A percentile compares a stretch with the other conserved stretches of the same genome.
phyloP scores from a whole-genome alignment of 768 basidiomycete species.

The Mycena galericulata region DNA sequence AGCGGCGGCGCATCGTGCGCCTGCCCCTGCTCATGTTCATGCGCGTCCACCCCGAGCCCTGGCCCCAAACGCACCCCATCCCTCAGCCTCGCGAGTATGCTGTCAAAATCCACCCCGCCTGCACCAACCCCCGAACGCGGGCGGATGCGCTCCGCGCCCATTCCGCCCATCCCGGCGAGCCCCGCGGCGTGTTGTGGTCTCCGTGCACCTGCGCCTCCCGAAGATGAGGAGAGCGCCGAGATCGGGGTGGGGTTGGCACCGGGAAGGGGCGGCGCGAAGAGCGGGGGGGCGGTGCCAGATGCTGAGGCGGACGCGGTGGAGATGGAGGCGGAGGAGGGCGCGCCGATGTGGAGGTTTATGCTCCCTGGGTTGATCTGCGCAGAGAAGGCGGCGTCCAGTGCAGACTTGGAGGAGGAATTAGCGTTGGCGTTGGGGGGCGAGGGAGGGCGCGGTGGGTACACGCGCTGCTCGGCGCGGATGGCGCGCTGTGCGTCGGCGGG shows the following conservation, averaged over 20 bases:
- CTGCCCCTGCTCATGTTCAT: too few relatives aligned
- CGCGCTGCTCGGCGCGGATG: slow-evolving; percentile 50
- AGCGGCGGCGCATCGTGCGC: too few relatives aligned
- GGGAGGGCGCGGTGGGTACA: slow-evolving; percentile 19
- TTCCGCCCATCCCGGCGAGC: slow-evolving; percentile 33
- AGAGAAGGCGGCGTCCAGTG: too few relatives aligned
- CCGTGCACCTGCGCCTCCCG: too few relatives aligned
- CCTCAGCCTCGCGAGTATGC: slow-evolving; percentile 23
- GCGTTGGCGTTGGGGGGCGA: background rate
- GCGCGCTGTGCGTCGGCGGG: slow-evolving; percentile 63
- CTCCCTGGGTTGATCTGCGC: background rate
- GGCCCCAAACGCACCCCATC: slow-evolving; percentile 8
- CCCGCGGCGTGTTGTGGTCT: slow-evolving; percentile 15
- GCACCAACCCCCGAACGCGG: too few relatives aligned
- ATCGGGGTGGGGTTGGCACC: too few relatives aligned
- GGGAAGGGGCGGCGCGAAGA: too few relatives aligned
- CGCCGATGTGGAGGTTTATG: too few relatives aligned
- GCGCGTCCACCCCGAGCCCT: background rate
- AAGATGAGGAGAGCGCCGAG: too few relatives aligned
- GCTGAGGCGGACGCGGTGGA: too few relatives aligned
- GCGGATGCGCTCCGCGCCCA: slow-evolving; percentile 34
- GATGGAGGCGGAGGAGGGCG: too few relatives aligned
- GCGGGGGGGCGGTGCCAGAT: too few relatives aligned
- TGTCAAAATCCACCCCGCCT: slow-evolving; percentile 23
- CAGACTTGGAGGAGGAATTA: background rate